Base-by-base conservation (phyloP, 805 yeast genomes). In the Yamadazyma sp. region DNA sequence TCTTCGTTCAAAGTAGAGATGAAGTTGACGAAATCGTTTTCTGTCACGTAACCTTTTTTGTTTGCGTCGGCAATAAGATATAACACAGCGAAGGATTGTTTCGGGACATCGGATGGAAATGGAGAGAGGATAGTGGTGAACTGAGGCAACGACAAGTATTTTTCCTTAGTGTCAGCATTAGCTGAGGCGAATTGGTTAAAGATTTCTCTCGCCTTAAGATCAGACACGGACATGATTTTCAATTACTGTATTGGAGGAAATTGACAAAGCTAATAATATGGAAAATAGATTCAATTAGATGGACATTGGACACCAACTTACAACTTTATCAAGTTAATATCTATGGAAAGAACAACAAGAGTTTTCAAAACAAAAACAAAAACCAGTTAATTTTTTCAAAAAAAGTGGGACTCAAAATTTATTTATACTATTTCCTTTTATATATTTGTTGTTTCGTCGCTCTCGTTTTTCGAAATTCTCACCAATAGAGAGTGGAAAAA, bases 21-120 rank as follows among this genome's bases (percentile, higher is more conserved):
- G 55, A 91, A 85, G 28, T 73, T 72, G 35, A 77, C 63, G 84
- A 95, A 91, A 55, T 91, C 96, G 17, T 67, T 58, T 34, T 80
- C 67, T 18, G 77, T 71, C 34, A 87, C 70, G 42, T 71, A 80
- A 6, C 96, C 97, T 47, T 78, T 77, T 39, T 72, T 68, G 26
- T 73, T 70, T 41, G 77, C 77, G 62, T 91, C 98, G 11, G 95
- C 87, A 18, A 88, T 79, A 40, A 84, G 69, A 55, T 84, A 91
- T 33, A 91, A 78, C 43, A 90, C 71, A 5, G 71, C 54, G 37
- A 56, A 67, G 5, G 70, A 48, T 29, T 57, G 59, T 35, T 51
- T 59, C 12, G 70, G 67, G 29, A 68, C 51, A 45, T 68, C 74
- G 22, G 62, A 50, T 25, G 62, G 60, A 42, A 64, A 68, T 8